phyloP scores from a whole-genome alignment of 148 eudicot species.

The Heliamphora exappendiculata region DNA sequence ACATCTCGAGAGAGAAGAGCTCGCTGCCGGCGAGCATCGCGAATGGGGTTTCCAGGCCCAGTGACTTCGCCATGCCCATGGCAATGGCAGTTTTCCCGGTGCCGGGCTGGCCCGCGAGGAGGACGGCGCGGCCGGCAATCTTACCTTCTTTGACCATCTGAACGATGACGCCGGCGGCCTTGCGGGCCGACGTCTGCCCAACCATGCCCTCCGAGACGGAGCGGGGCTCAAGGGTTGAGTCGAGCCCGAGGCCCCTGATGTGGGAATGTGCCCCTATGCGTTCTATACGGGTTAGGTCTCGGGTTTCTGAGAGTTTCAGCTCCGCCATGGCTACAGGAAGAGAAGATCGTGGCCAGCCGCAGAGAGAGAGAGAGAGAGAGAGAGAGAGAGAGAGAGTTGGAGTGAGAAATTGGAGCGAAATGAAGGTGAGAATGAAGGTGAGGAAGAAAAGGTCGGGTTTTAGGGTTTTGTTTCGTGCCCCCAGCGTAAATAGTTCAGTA shows the following conservation, averaged over 20 bases:
- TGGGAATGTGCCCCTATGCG: slow-evolving; percentile 98
- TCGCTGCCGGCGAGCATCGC: slow-evolving; percentile 88
- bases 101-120: slow-evolving; percentile 94
- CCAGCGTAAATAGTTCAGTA: too few relatives aligned
- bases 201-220: slow-evolving; percentile 83
- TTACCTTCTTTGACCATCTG: slow-evolving; percentile 87
- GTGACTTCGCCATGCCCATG: slow-evolving; percentile 90
- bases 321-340: slow-evolving; percentile 49
- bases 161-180: slow-evolving; percentile 91
- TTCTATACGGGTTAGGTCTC: slow-evolving; percentile 86
- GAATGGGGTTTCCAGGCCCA: slow-evolving; percentile 79
- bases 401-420: neutral
- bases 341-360: neutral
- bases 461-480: too few relatives aligned
- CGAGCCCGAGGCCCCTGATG: slow-evolving; percentile 90
- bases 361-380: slow-evolving; percentile 3
- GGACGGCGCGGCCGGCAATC: slow-evolving; percentile 90
- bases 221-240: slow-evolving; percentile 79
- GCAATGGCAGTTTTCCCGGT: slow-evolving; percentile 98
- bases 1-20: slow-evolving; percentile 86
- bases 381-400: neutral
- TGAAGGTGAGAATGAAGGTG: neutral
- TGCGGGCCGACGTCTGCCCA: slow-evolving; percentile 76
- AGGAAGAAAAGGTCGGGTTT: neutral
- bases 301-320: slow-evolving; percentile 64